phyloP scores from a whole-genome alignment of 257 asterid species.

The Avicennia marina region DNA sequence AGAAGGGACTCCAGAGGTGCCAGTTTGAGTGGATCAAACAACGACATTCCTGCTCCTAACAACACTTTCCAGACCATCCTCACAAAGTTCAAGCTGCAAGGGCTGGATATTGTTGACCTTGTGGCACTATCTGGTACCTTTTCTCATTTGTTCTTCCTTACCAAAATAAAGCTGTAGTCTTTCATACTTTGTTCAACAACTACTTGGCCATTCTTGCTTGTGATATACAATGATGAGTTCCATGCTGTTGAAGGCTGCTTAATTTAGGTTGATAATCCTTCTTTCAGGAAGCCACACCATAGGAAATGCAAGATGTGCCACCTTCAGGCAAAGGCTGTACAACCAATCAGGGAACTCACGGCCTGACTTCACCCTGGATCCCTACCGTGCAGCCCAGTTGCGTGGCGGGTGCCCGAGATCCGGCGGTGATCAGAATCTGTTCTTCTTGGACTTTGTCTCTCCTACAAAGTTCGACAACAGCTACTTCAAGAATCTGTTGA shows the following conservation, averaged over 20 bases:
- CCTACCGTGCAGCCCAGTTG: slow-evolving; percentile 49
- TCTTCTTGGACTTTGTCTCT: slow-evolving; percentile 50
- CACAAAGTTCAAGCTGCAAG: slow-evolving; percentile 71
- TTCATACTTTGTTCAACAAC: too few relatives aligned
- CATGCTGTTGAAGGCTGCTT: too few relatives aligned
- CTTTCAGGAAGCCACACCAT: slow-evolving; percentile 86
- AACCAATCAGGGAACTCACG: slow-evolving; percentile 61
- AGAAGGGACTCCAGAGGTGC: slow-evolving; percentile 83
- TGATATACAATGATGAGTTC: too few relatives aligned
- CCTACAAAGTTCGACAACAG: slow-evolving; percentile 69
- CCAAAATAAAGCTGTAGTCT: too few relatives aligned
- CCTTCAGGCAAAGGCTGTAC: slow-evolving; percentile 90
- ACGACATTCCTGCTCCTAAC: slow-evolving; percentile 90
- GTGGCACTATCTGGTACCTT: slow-evolving; percentile 76
- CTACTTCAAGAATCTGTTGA: slow-evolving; percentile 70
- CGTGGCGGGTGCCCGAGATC: slow-evolving; percentile 67
- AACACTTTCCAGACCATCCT: slow-evolving; percentile 85
- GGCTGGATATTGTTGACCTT: slow-evolving; percentile 72
- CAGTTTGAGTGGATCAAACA: slow-evolving; percentile 85
- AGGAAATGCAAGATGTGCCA: slow-evolving; percentile 69
- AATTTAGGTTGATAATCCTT: not conserved
- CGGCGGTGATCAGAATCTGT: slow-evolving; percentile 82
- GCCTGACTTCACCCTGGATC: slow-evolving; percentile 57
- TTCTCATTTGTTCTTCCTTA: not conserved
- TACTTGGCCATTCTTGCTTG: too few relatives aligned